These are phyloP conservation scores for Phytomonas francai DNA, from an alignment of 208 protist species.

Conservation along the genomic window DNA sequence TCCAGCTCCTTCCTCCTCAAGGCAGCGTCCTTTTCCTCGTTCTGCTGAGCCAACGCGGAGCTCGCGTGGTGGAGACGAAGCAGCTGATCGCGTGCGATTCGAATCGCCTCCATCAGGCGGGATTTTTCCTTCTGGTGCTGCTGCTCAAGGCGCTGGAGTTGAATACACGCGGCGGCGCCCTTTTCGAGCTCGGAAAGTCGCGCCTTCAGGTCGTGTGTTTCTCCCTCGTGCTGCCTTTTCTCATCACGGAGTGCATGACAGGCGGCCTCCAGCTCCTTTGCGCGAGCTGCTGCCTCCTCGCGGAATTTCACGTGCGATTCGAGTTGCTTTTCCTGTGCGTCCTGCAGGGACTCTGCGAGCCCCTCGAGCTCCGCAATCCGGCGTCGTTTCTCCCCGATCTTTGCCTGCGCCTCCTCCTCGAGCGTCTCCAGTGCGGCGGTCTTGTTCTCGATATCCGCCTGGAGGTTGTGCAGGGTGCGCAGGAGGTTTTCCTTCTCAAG, in stretches of 20 bases:
- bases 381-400: constrained; percentile 64
- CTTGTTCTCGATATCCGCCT: constrained; percentile 48
- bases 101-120: constrained; percentile 23
- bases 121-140: constrained; percentile 16
- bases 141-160: neutral
- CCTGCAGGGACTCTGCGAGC: constrained; percentile 20
- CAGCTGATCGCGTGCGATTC: constrained; percentile 33
- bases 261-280: neutral
- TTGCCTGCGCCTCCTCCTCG: constrained; percentile 58
- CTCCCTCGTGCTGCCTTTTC: constrained; percentile 13
- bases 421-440: constrained; percentile 40
- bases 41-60: constrained; percentile 4
- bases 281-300: constrained; percentile 7
- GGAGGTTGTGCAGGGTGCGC: constrained; percentile 64
- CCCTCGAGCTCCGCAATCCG: constrained; percentile 52
- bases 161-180: neutral
- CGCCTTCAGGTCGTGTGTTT: constrained; percentile 15
- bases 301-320: neutral
- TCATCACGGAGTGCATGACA: neutral
- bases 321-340: neutral
- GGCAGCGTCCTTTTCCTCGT: constrained; percentile 7
- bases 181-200: neutral
- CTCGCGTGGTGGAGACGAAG: constrained; percentile 24
- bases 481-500: constrained; percentile 65
- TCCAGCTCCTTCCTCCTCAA: constrained; percentile 5